Conservation (phyloP, 371 early-diverging fungal species). For the Mortierella sp. region DNA sequence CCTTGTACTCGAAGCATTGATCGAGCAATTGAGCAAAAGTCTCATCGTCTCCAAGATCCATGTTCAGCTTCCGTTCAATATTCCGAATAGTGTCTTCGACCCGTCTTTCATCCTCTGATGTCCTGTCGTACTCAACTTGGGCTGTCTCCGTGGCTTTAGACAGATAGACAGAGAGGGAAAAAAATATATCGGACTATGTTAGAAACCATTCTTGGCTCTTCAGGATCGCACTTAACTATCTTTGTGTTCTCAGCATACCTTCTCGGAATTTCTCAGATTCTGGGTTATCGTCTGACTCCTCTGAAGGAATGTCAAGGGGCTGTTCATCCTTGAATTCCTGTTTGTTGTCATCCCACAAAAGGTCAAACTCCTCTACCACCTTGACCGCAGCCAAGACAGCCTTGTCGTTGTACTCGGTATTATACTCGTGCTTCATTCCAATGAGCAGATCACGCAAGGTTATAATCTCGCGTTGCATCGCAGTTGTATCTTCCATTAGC, state of each 20-base stretch:
- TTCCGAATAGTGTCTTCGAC: slow-evolving; percentile 55
- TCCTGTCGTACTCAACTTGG: slow-evolving; percentile 54
- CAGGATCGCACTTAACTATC: not conserved
- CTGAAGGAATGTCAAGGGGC: slow-evolving; percentile 22
- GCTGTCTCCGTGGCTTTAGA: slow-evolving; percentile 56
- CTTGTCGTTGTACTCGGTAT: slow-evolving; percentile 48
- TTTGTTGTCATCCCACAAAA: slow-evolving; percentile 13
- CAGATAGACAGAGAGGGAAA: slow-evolving; percentile 1
- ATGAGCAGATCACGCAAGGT: slow-evolving; percentile 27
- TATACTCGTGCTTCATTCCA: slow-evolving; percentile 33
- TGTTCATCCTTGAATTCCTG: slow-evolving; percentile 31
- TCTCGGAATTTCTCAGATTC: slow-evolving; percentile 27
- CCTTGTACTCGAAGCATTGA: slow-evolving; percentile 75
- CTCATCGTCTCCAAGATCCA: slow-evolving; percentile 71
- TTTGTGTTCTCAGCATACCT: slow-evolving; percentile 8
- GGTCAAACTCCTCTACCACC: slow-evolving; percentile 26
- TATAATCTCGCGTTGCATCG: slow-evolving; percentile 26
- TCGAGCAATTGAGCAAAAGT: slow-evolving; percentile 73
- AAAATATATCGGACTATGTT: not conserved
- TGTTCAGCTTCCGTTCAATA: slow-evolving; percentile 58
- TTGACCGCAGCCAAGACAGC: slow-evolving; percentile 40
- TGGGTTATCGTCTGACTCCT: slow-evolving; percentile 18
- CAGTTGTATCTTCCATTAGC: slow-evolving; percentile 19
- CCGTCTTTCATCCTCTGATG: slow-evolving; percentile 54
- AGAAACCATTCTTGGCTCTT: too few species aligned